phyloP scores from a whole-genome alignment of 768 basidiomycete genomes.

The Boletales sp. region DNA sequence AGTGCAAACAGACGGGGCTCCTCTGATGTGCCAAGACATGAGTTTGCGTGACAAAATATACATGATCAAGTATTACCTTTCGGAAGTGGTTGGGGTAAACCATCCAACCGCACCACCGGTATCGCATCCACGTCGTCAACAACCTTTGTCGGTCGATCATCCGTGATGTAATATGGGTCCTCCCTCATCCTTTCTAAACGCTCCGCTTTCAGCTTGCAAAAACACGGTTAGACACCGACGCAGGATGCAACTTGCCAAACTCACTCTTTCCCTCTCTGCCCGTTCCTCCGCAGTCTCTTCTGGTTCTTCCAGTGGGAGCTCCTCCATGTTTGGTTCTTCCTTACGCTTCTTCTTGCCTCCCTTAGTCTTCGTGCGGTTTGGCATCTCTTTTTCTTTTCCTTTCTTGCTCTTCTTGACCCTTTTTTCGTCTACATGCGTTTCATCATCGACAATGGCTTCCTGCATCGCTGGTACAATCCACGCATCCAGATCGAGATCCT shows the following conservation, averaged over 20 bases:
- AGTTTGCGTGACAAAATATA: constrained; percentile 13
- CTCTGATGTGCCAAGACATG: constrained; percentile 27
- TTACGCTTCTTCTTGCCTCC: constrained; percentile 45
- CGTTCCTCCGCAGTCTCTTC: constrained; percentile 57
- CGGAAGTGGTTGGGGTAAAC: constrained; percentile 49
- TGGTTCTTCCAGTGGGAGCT: constrained; percentile 38
- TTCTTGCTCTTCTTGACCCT: constrained; percentile 43
- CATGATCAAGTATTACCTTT: constrained; percentile 24
- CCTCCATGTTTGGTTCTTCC: constrained; percentile 21
- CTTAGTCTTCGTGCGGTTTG: constrained; percentile 28
- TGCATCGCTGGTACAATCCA: constrained; percentile 74
- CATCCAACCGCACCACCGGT: constrained; percentile 83
- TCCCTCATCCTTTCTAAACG: constrained; percentile 72
- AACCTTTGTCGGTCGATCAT: constrained; percentile 45
- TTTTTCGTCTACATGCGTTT: constrained; percentile 36
- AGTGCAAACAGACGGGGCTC: constrained; percentile 45
- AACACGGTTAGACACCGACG: constrained; percentile 4
- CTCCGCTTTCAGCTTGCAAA: constrained; percentile 64
- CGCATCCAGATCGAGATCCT: constrained; percentile 78
- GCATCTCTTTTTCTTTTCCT: constrained; percentile 42
- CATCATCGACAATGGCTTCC: constrained; percentile 25
- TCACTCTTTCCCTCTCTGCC: constrained; percentile 60
- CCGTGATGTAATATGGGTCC: constrained; percentile 90
- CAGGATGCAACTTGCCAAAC: constrained; percentile 13
- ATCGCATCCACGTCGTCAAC: constrained; percentile 81